phyloP scores from a whole-genome alignment of 192 early-diverging fungal genomes.

The Coemansia umbellata region DNA sequence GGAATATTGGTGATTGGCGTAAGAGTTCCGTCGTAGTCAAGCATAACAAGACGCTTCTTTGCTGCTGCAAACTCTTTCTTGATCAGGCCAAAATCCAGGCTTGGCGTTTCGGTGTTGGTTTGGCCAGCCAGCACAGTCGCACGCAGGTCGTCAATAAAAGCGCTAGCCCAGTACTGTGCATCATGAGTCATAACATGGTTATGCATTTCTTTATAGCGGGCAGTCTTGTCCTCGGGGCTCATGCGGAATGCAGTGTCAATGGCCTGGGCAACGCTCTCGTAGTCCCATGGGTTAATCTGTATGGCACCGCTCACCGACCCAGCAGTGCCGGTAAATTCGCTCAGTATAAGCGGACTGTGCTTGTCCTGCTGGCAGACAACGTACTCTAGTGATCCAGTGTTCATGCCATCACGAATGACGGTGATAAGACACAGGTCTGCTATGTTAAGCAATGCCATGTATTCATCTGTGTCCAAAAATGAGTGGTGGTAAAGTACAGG shows the following conservation, averaged over 20 bases:
- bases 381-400: slow-evolving; percentile 91
- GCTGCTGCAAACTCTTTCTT: slow-evolving; percentile 35
- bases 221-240: slow-evolving; percentile 63
- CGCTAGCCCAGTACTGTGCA: slow-evolving; percentile 81
- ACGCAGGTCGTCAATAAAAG: slow-evolving; percentile 74
- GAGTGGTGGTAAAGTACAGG: slow-evolving; percentile 93
- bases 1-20: slow-evolving; percentile 87
- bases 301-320: slow-evolving; percentile 80
- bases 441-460: slow-evolving; percentile 85
- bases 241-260: slow-evolving; percentile 85
- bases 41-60: slow-evolving; percentile 78
- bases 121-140: slow-evolving; percentile 46
- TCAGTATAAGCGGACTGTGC: slow-evolving; percentile 83
- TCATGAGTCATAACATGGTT: slow-evolving; percentile 77
- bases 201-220: slow-evolving; percentile 62
- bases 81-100: slow-evolving; percentile 23
- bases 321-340: slow-evolving; percentile 96
- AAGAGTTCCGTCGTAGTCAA: slow-evolving; percentile 97
- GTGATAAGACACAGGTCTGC: slow-evolving; percentile 96
- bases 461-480: slow-evolving; percentile 90
- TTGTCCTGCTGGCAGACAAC: slow-evolving; percentile 88
- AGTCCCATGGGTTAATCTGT: slow-evolving; percentile 96
- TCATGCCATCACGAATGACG: slow-evolving; percentile 94
- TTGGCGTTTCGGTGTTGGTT: slow-evolving; percentile 25
- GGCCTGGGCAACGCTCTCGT: slow-evolving; percentile 78